phyloP scores from a whole-genome alignment of 306 rosid genomes.

The Astragalus membranaceus region DNA sequence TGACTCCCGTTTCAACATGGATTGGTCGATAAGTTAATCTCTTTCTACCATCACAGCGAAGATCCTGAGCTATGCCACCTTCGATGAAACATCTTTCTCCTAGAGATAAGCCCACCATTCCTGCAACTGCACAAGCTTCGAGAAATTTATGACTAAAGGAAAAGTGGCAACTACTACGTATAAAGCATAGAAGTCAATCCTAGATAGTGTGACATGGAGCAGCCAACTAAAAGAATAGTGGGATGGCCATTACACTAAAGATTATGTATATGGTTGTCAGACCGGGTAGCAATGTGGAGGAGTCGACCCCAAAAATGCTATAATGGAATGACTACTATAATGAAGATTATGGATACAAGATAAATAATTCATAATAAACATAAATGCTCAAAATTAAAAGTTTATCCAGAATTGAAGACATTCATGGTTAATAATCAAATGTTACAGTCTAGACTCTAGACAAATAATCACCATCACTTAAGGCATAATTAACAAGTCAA shows the following conservation, averaged over 20 bases:
- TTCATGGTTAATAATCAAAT: neutral
- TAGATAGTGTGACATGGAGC: neutral
- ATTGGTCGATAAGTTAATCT: conserved; percentile 64
- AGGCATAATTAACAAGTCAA: neutral
- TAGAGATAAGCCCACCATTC: conserved; percentile 67
- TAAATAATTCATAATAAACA: neutral
- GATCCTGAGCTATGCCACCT: conserved; percentile 86
- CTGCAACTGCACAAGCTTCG: neutral
- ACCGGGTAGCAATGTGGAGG: neutral
- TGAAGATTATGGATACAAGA: neutral
- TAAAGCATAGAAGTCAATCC: neutral
- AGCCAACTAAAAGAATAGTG: neutral
- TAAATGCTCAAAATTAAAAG: neutral
- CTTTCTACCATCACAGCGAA: conserved; percentile 84
- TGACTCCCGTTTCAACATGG: conserved; percentile 68
- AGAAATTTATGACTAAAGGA: neutral
- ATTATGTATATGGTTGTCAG: neutral
- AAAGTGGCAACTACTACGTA: neutral
- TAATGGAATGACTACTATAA: neutral
- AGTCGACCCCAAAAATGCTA: neutral
- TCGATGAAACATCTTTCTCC: conserved; percentile 66
- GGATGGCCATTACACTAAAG: neutral
- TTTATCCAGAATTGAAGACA: neutral
- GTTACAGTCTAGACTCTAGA: neutral
- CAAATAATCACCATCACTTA: neutral